Conservation (phyloP, 768 basidiomycete species). For the Suillus plorans region DNA sequence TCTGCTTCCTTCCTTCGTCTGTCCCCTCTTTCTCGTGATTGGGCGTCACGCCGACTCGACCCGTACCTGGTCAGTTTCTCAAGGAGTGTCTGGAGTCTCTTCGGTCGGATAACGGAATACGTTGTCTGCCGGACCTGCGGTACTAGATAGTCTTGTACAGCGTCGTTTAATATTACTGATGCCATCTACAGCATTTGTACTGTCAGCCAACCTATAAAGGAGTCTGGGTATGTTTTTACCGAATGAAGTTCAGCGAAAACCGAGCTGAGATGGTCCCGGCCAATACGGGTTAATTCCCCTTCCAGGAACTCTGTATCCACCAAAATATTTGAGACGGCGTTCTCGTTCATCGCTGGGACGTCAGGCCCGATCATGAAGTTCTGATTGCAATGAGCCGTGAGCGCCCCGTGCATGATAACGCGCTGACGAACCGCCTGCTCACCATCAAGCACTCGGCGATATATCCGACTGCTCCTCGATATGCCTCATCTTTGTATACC, state of each 20-base stretch:
- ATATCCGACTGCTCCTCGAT: slow-evolving; percentile 83
- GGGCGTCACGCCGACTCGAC: slow-evolving; percentile 54
- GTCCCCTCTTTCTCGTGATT: slow-evolving; percentile 66
- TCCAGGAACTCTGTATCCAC: slow-evolving; percentile 89
- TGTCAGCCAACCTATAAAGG: slow-evolving; percentile 7
- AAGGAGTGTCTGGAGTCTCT: slow-evolving; percentile 67
- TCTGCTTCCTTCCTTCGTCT: slow-evolving; percentile 77
- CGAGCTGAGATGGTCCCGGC: slow-evolving; percentile 63
- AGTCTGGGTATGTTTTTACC: slow-evolving; percentile 44
- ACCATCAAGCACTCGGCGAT: slow-evolving; percentile 91
- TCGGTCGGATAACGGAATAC: slow-evolving; percentile 66
- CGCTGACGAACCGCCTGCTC: slow-evolving; percentile 20
- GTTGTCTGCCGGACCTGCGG: slow-evolving; percentile 66
- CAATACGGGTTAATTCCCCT: slow-evolving; percentile 77
- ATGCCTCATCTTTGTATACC: slow-evolving; percentile 84
- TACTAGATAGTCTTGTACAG: slow-evolving; percentile 78
- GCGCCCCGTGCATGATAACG: neutral
- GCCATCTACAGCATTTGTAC: slow-evolving; percentile 47
- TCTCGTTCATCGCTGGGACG: slow-evolving; percentile 81
- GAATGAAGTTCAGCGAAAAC: slow-evolving; percentile 80
- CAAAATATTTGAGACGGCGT: slow-evolving; percentile 81
- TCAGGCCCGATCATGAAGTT: slow-evolving; percentile 77
- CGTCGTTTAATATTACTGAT: slow-evolving; percentile 69
- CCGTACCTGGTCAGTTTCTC: slow-evolving; percentile 79
- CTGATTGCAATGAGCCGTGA: slow-evolving; percentile 36